These are phyloP conservation scores for Cutaneotrichosporon cyanovorans DNA, from an alignment of 1,284 basidiomycete genomes.

Conservation along the genomic window DNA sequence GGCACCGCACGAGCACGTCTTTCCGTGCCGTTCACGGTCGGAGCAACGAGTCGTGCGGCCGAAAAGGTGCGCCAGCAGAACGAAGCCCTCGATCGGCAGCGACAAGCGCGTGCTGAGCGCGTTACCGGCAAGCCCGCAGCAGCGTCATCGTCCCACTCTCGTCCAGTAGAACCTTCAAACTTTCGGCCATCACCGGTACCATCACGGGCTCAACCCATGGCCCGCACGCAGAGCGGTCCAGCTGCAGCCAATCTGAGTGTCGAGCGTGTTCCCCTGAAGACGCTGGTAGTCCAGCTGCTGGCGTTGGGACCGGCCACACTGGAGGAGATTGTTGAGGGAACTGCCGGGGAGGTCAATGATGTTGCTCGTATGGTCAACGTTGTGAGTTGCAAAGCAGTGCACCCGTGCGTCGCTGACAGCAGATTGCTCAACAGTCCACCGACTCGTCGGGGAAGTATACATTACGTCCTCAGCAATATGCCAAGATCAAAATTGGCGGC, in stretches of 20 bases:
- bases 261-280: slow-evolving; percentile 37
- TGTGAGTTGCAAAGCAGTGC: slow-evolving; percentile 21
- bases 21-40: slow-evolving; percentile 24
- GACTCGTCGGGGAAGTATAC: slow-evolving; percentile 13
- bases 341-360: slow-evolving; percentile 30
- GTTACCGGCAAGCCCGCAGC: slow-evolving; percentile 18
- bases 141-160: not conserved
- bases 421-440: slow-evolving; percentile 5
- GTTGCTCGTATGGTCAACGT: slow-evolving; percentile 38
- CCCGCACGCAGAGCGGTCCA: slow-evolving; percentile 13
- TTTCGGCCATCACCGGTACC: slow-evolving; percentile 3
- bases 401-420: not conserved
- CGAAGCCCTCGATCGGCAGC: slow-evolving; percentile 24
- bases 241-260: slow-evolving; percentile 5
- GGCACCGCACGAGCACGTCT: slow-evolving; percentile 36
- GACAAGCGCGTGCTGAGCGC: slow-evolving; percentile 23
- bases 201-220: slow-evolving; percentile 3
- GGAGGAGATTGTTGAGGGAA: slow-evolving; percentile 24
- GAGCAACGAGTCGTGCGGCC: slow-evolving; percentile 20
- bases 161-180: not conserved
- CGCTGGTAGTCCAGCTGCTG: slow-evolving; percentile 38
- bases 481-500: slow-evolving; percentile 39
- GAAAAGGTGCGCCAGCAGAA: slow-evolving; percentile 28
- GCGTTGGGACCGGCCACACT: slow-evolving; percentile 31
- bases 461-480: slow-evolving; percentile 34